A percentile compares a stretch with the other conserved stretches of the same genome.
Conservation (phyloP, 1,284 basidiomycete genomes). For the Trametes polyzona region DNA sequence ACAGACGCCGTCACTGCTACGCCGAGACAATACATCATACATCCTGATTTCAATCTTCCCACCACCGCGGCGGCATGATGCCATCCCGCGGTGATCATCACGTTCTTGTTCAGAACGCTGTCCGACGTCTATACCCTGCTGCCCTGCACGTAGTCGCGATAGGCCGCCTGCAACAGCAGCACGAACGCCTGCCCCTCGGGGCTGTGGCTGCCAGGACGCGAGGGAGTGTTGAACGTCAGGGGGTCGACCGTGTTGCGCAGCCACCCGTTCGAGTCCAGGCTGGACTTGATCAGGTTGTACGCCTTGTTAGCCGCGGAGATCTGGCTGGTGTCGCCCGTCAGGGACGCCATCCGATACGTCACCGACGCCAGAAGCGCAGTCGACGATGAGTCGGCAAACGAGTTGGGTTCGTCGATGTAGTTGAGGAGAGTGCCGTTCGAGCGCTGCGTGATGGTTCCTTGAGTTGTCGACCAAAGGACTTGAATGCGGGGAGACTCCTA, state of each 20-base stretch:
- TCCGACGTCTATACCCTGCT: constrained; percentile 11
- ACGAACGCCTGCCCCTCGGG: constrained; percentile 71
- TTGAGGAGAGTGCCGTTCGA: constrained; percentile 51
- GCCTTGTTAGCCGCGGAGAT: constrained; percentile 49
- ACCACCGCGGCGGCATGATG: neutral
- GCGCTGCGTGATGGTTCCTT: constrained; percentile 30
- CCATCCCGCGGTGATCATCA: neutral
- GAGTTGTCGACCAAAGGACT: neutral
- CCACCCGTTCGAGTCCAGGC: constrained; percentile 51
- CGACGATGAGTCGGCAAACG: constrained; percentile 55
- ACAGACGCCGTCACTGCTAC: neutral
- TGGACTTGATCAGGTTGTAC: constrained; percentile 41
- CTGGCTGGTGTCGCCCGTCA: constrained; percentile 37
- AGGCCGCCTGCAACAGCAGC: constrained; percentile 65
- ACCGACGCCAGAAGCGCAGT: constrained; percentile 57
- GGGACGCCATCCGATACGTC: constrained; percentile 45
- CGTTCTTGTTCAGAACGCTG: neutral
- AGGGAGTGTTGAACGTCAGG: constrained; percentile 50
- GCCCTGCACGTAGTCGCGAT: constrained; percentile 44
- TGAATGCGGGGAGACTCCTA: constrained; percentile 17
- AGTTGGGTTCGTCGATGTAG: constrained; percentile 47
- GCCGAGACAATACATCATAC: neutral
- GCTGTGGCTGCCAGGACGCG: constrained; percentile 46
- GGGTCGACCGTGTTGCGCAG: constrained; percentile 69
- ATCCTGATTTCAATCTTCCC: too few relatives aligned